phyloP scores from a whole-genome alignment of 2,329 filamentous ascomycete species.

The Aspergillus persii region DNA sequence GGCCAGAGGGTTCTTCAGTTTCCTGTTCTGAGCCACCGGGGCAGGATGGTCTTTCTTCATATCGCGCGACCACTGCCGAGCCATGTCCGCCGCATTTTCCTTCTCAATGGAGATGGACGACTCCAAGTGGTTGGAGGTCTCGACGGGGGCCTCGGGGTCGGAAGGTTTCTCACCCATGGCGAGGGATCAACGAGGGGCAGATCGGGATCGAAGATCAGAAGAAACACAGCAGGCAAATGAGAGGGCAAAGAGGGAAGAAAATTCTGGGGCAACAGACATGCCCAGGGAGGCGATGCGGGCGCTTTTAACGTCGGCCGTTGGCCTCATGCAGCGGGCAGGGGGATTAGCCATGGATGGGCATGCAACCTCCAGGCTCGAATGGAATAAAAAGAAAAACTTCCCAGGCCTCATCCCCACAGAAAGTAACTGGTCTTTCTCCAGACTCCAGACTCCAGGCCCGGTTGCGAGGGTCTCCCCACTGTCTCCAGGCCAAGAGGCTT shows the following conservation, averaged over 20 bases:
- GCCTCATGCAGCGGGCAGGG: neutral
- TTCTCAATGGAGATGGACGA: conserved; percentile 8
- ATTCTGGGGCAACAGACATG: neutral
- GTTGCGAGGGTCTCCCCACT: neutral
- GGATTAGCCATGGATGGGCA: neutral
- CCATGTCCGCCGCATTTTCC: conserved; percentile 5
- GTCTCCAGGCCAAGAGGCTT: conserved; percentile 9
- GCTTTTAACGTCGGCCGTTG: conserved; percentile 2
- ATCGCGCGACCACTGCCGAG: conserved; percentile 12
- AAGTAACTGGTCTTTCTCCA: neutral
- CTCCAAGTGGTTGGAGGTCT: conserved; percentile 2
- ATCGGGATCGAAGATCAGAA: conserved; percentile 1
- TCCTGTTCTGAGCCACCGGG: neutral
- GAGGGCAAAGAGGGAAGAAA: conserved; percentile 1
- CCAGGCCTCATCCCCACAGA: neutral
- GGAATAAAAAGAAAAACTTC: neutral
- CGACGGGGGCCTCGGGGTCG: conserved; percentile 8
- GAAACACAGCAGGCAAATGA: conserved; percentile 7
- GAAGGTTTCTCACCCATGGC: conserved; percentile 11
- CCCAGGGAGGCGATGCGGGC: neutral
- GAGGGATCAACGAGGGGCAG: neutral
- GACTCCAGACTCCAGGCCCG: neutral
- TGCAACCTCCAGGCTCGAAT: neutral
- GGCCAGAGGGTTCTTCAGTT: conserved; percentile 52
- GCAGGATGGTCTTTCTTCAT: neutral